Conservation (phyloP, 257 asterid genomes). For the Scutellaria baicalensis region DNA sequence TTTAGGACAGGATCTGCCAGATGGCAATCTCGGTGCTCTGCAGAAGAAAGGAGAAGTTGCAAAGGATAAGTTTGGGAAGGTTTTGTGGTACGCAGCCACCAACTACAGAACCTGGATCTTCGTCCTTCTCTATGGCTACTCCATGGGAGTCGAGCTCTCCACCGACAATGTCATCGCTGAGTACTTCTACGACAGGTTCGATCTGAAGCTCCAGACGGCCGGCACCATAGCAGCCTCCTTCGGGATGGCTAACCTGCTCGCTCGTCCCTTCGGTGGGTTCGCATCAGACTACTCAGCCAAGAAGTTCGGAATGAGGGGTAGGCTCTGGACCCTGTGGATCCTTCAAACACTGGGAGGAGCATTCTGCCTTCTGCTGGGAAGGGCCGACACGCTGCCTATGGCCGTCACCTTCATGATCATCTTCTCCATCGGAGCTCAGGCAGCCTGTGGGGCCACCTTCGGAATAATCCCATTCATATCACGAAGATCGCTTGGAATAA, state of each 20-base stretch:
- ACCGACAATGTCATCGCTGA: slow-evolving; percentile 57
- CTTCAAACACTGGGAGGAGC: slow-evolving; percentile 52
- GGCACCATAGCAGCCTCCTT: slow-evolving; percentile 55
- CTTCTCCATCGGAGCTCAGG: slow-evolving; percentile 46
- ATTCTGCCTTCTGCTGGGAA: slow-evolving; percentile 45
- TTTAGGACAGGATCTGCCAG: slow-evolving; percentile 66
- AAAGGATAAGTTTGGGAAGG: slow-evolving; percentile 45
- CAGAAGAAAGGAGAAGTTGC: slow-evolving; percentile 49
- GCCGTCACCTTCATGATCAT: slow-evolving; percentile 50
- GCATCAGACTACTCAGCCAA: slow-evolving; percentile 40
- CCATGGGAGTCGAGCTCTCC: slow-evolving; percentile 65
- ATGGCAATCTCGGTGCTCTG: slow-evolving; percentile 42
- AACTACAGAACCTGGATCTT: slow-evolving; percentile 74
- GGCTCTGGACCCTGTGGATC: slow-evolving; percentile 55
- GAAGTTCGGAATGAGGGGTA: slow-evolving; percentile 58
- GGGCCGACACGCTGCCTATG: slow-evolving; percentile 26
- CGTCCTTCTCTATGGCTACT: slow-evolving; percentile 54
- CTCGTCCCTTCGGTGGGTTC: slow-evolving; percentile 56
- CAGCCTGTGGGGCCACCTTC: slow-evolving; percentile 39
- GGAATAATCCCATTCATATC: slow-evolving; percentile 37
- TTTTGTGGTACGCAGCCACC: slow-evolving; percentile 46
- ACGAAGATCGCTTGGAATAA: slow-evolving; percentile 31
- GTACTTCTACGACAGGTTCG: slow-evolving; percentile 57
- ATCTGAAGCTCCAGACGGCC: slow-evolving; percentile 43
- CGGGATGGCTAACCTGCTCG: slow-evolving; percentile 52